phyloP scores from a whole-genome alignment of 345 rosid genomes.

The Pugionium cornutum region DNA sequence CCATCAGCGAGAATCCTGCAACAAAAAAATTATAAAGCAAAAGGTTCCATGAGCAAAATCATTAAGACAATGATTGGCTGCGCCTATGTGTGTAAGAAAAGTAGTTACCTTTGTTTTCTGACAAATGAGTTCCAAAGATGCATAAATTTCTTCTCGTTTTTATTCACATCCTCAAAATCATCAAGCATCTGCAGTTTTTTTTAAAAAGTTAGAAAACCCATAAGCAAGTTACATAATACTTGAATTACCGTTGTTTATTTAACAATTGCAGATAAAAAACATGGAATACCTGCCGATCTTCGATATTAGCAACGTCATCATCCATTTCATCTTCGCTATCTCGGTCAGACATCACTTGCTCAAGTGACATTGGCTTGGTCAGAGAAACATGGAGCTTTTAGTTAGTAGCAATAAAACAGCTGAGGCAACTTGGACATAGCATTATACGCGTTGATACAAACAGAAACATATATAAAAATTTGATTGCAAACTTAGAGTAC shows the following conservation, averaged over 20 bases:
- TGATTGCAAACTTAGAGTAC: background rate
- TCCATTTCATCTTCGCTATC: constrained; percentile 94
- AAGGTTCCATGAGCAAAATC: constrained; percentile 12
- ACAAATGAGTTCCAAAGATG: constrained; percentile 93
- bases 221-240: constrained; percentile 20
- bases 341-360: constrained; percentile 70
- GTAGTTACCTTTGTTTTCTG: constrained; percentile 65
- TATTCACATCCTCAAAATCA: constrained; percentile 90
- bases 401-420: constrained; percentile 20
- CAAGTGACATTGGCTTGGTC: constrained; percentile 67
- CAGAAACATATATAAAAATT: background rate
- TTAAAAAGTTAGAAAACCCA: constrained; percentile 10
- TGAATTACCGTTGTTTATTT: background rate
- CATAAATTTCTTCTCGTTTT: constrained; percentile 78
- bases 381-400: constrained; percentile 23
- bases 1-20: constrained; percentile 83
- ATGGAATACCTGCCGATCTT: constrained; percentile 79
- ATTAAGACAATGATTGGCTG: background rate
- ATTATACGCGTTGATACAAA: background rate
- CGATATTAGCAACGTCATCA: constrained; percentile 69
- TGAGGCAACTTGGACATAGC: background rate
- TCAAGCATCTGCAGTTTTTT: constrained; percentile 85
- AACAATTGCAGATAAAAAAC: background rate
- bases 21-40: constrained; percentile 5
- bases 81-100: constrained; percentile 1